Evolutionary conservation across 306 rosid genomes (phyloP).

Genomic region (Cicer pinnatifidum): DNA sequence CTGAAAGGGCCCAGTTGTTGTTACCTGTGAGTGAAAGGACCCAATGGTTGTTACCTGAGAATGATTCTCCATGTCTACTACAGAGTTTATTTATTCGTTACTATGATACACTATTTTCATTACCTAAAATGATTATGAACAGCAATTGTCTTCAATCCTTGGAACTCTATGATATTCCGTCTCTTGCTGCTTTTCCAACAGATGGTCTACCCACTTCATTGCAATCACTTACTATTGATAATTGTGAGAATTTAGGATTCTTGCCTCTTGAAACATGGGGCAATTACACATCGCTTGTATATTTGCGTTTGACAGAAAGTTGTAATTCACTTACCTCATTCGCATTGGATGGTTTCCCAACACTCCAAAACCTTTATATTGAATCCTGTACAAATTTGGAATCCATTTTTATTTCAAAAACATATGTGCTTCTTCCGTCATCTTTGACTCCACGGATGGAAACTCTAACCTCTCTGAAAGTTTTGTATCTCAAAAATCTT

Average conservation of each 20-base stretch:
- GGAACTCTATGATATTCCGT: neutral
- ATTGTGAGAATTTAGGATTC: slow-evolving; percentile 5
- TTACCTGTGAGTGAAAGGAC: no score
- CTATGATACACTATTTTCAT: neutral
- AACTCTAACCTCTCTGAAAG: neutral
- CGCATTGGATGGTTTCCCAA: neutral
- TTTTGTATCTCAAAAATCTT: accelerated
- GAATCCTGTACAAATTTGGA: neutral
- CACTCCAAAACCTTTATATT: neutral
- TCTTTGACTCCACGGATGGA: neutral
- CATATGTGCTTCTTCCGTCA: neutral
- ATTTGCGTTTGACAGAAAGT: neutral
- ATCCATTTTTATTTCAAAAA: slow-evolving; percentile 7
- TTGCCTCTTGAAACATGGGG: slow-evolving; percentile 7
- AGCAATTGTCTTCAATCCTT: neutral
- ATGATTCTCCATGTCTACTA: neutral
- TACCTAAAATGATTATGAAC: neutral
- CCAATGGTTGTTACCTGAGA: neutral
- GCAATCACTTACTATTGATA: neutral
- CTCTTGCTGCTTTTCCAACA: slow-evolving; percentile 7
- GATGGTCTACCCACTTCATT: slow-evolving; percentile 11
- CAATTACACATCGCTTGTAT: slow-evolving; percentile 13
- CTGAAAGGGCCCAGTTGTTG: no score
- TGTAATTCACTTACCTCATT: neutral
- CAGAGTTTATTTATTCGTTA: neutral